Percentiles rank a stretch among this genome's conserved stretches.
phyloP scores from a whole-genome alignment of 768 basidiomycete species.

The Boletus barrowsii region DNA sequence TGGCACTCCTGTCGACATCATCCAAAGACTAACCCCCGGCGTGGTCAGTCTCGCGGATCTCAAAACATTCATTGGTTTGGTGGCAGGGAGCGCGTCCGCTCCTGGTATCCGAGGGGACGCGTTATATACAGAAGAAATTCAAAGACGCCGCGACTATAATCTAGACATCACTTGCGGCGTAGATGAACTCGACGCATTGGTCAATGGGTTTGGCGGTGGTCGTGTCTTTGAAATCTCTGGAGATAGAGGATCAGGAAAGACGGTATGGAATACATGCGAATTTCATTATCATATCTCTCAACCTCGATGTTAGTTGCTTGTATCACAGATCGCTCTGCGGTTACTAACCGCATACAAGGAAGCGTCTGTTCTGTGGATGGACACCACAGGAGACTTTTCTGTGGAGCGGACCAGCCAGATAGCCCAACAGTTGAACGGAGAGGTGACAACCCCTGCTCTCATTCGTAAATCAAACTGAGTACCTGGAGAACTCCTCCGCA shows the following conservation, averaged over 20 bases:
- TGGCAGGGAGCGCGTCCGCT: constrained; percentile 44
- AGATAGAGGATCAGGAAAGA: constrained; percentile 62
- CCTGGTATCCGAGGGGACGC: constrained; percentile 35
- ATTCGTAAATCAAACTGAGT: constrained; percentile 3
- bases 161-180: constrained; percentile 36
- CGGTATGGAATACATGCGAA: constrained; percentile 41
- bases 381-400: constrained; percentile 68
- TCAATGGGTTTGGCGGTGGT: constrained; percentile 47
- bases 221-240: constrained; percentile 70
- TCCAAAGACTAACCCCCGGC: constrained; percentile 48
- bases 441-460: constrained; percentile 21
- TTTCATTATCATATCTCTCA: constrained; percentile 2
- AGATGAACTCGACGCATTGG: constrained; percentile 48
- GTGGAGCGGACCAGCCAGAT: constrained; percentile 43
- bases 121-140: constrained; percentile 19
- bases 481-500: constrained; percentile 25
- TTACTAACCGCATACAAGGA: constrained; percentile 41
- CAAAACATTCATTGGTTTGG: constrained; percentile 35
- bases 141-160: constrained; percentile 9
- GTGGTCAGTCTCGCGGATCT: constrained; percentile 50
- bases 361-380: constrained; percentile 63
- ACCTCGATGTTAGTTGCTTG: constrained; percentile 48
- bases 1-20: constrained; percentile 46
- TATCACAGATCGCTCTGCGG: constrained; percentile 54
- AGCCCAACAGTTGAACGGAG: constrained; percentile 27